Conservation (phyloP, 2,329 filamentous ascomycete species). For the Diaporthe amygdali region DNA sequence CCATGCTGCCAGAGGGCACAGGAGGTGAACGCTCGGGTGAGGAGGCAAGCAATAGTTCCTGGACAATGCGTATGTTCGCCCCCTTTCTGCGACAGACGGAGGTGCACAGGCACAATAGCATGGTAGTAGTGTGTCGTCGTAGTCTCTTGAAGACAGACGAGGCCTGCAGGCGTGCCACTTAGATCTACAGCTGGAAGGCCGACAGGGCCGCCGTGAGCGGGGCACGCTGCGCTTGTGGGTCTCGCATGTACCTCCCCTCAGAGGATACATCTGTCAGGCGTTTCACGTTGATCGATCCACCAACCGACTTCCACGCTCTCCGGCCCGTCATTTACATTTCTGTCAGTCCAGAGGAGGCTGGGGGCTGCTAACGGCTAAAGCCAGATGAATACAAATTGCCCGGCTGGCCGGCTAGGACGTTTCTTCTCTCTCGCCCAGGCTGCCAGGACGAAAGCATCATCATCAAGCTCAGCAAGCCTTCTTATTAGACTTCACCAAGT, state of each 20-base stretch:
- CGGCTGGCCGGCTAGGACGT: neutral
- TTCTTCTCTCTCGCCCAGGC: neutral
- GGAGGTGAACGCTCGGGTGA: neutral
- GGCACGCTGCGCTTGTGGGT: neutral
- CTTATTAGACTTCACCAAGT: neutral
- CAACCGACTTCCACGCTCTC: neutral
- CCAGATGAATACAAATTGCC: neutral
- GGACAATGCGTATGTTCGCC: neutral
- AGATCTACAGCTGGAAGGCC: slow-evolving; percentile 2
- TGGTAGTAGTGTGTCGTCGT: neutral
- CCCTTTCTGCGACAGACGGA: neutral
- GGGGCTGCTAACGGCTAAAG: neutral
- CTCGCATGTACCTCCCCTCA: slow-evolving; percentile 17
- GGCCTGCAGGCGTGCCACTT: neutral
- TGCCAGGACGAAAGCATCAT: neutral
- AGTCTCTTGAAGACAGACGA: neutral
- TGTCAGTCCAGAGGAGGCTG: neutral
- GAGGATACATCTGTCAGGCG: slow-evolving; percentile 8
- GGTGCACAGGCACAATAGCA: neutral
- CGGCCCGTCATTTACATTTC: neutral
- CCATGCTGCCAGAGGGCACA: neutral
- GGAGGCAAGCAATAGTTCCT: neutral
- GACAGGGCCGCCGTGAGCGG: no score
- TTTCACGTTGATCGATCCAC: neutral
- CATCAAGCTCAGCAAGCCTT: neutral